Evolutionary conservation across 345 rosid species (phyloP).

Genomic region (Pseudoturritis turrita): DNA sequence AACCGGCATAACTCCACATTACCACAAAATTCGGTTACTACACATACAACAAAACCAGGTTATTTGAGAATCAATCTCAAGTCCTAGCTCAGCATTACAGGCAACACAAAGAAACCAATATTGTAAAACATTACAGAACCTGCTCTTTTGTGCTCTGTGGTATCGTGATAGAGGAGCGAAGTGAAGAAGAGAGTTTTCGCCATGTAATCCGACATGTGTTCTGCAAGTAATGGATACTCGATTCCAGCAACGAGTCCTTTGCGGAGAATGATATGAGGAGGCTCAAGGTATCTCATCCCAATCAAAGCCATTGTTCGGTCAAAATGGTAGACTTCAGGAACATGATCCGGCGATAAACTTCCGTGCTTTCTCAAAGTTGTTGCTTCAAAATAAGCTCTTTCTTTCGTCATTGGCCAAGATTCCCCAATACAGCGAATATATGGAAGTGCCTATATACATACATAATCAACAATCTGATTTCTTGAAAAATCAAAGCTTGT

Average conservation of each 20-base stretch:
- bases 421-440: constrained; percentile 86
- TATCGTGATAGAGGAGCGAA: constrained; percentile 64
- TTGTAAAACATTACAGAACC: constrained; percentile 30
- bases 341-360: constrained; percentile 61
- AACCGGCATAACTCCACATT: constrained; percentile 91
- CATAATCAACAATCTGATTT: background rate
- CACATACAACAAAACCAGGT: constrained; percentile 16
- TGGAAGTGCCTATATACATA: constrained; percentile 70
- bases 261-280: constrained; percentile 88
- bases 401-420: constrained; percentile 97
- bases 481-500: constrained; percentile 1
- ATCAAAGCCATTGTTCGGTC: constrained; percentile 88
- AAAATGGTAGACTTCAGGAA: constrained; percentile 90
- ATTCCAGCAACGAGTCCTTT: constrained; percentile 88
- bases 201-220: constrained; percentile 81
- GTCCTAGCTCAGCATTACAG: background rate
- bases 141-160: constrained; percentile 73
- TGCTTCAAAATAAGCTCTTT: constrained; percentile 85
- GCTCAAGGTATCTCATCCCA: constrained; percentile 89
- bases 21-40: constrained; percentile 91
- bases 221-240: constrained; percentile 70
- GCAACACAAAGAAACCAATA: background rate
- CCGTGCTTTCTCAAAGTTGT: constrained; percentile 63
- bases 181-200: constrained; percentile 78
- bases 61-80: background rate